Evolutionary conservation across 2,329 filamentous ascomycete species (phyloP), one percentile per base, ranked within the genome.

Genomic region (Cytospora schulzeri): DNA sequence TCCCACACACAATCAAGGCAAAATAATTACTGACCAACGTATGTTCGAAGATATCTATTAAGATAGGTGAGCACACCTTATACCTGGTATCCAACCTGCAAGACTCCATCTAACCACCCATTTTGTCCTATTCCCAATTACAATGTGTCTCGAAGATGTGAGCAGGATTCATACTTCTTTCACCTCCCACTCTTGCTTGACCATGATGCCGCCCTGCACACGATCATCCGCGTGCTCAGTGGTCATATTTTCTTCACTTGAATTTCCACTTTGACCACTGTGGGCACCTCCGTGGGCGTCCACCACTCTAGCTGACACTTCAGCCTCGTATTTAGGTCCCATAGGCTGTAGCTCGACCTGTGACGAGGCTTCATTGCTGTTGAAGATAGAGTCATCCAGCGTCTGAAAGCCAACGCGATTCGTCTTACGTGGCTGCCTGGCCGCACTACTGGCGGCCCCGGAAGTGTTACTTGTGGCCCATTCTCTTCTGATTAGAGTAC

Each of bases 181-280:
- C 7, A 54, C 52, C 26, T 54, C 52, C 52, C 52, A 54, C 28
- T 29, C 52, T 31, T 54, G 52, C 28, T n/a, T 54, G 8, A 54
- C 52, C 17, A 31, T 19, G 15, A 54, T 54, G 6, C 26, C 52
- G 17, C 28, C 17, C 17, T 33, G 15, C n/a, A 54, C 26, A 28
- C 29, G 26, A 9, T 33, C 52, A 54, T 54, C 52, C n/a, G 52
- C n/a, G 8, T 9, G 9, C 52, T 54, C 28, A 12, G 15, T 54
- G 19, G n/a, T 11, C 26, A 54, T 31, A 54, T 28, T 54, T 19
- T 28, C 52, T 11, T 31, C 52, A 2, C 52, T 31, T n/a, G 28
- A 6, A 54, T 9, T 12, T 28, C 52, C 26, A n/a, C 5, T 28
- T 19, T 11, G 26, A 33, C 52, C n/a, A n/a, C n/a, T n/a, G n/a